Conservation (phyloP, 305 asterid genomes). For the Fraxinus platypoda region DNA sequence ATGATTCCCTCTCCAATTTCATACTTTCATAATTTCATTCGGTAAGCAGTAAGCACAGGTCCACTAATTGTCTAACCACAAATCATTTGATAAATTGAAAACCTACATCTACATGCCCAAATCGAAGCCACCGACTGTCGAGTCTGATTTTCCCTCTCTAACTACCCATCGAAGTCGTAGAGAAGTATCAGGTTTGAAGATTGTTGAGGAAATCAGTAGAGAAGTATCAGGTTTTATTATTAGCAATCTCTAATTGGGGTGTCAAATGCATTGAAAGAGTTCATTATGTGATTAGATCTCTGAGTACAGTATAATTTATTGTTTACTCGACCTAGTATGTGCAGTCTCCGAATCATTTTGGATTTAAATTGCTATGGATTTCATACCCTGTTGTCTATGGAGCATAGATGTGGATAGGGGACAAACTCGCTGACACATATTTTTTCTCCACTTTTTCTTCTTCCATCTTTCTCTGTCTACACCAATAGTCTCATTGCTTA, state of each 20-base stretch:
- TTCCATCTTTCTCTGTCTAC: neutral
- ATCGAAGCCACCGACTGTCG: too few species aligned
- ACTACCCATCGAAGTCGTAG: too few species aligned
- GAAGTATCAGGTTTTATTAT: neutral
- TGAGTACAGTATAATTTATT: too few species aligned
- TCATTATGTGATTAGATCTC: neutral
- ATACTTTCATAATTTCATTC: too few species aligned
- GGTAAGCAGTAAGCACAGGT: too few species aligned
- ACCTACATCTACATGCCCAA: too few species aligned
- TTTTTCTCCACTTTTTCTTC: neutral
- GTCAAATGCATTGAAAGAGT: neutral
- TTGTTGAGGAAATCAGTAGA: neutral
- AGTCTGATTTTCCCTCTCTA: too few species aligned
- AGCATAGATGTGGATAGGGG: neutral
- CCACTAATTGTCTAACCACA: too few species aligned
- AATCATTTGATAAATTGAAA: too few species aligned
- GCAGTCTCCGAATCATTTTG: neutral
- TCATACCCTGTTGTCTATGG: neutral
- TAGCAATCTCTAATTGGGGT: neutral
- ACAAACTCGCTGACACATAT: neutral
- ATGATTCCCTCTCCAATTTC: too few species aligned
- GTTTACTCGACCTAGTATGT: neutral
- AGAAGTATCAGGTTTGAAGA: neutral
- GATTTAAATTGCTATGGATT: neutral
- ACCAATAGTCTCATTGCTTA: neutral